phyloP scores from a whole-genome alignment of 2,329 filamentous ascomycete species.

The Alternaria atra region DNA sequence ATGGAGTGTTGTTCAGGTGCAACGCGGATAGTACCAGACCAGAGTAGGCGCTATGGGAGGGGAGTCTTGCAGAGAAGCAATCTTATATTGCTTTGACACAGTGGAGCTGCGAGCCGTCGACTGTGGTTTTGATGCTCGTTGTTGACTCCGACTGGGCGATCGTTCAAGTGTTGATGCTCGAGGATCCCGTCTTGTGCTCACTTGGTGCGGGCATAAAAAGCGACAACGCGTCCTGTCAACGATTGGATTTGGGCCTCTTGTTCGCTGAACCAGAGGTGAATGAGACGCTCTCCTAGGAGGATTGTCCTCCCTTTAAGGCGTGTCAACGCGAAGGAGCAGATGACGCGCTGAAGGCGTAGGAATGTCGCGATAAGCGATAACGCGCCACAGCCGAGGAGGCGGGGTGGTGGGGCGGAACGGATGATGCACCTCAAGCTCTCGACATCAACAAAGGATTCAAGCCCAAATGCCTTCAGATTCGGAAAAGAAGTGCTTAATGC shows the following conservation, averaged over 20 bases:
- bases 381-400: constrained; percentile 33
- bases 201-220: background rate
- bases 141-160: background rate
- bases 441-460: background rate
- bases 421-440: constrained; percentile 7
- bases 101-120: background rate
- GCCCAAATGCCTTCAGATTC: background rate
- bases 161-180: background rate
- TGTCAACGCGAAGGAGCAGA: constrained; percentile 19
- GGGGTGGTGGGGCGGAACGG: constrained; percentile 16
- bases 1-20: background rate
- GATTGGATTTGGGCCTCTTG: background rate
- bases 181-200: background rate
- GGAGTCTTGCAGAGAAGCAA: background rate
- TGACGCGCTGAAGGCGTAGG: constrained; percentile 31
- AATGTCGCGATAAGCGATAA: constrained; percentile 34
- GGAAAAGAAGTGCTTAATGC: background rate
- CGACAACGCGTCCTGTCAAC: background rate
- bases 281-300: background rate
- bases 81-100: background rate
- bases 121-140: background rate
- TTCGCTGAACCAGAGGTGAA: background rate
- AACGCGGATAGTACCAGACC: background rate
- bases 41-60: background rate
- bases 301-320: constrained; percentile 18